These are phyloP conservation scores for Candida coquimbonensis DNA, from an alignment of 805 yeast genomes.

Conservation along the genomic window DNA sequence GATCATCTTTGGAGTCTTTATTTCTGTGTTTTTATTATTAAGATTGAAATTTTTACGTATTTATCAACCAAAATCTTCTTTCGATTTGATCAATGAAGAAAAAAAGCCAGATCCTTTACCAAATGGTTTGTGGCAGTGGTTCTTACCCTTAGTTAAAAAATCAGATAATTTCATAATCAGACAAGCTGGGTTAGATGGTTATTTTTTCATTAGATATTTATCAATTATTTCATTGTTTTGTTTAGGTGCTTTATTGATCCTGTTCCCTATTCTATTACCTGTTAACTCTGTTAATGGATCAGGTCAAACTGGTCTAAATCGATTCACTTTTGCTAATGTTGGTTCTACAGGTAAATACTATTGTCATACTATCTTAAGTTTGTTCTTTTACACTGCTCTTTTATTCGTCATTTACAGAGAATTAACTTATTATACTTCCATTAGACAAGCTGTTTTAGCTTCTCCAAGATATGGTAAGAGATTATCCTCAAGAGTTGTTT, in stretches of 20 bases:
- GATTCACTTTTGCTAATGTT: constrained; percentile 73
- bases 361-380: constrained; percentile 78
- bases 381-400: constrained; percentile 68
- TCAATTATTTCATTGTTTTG: constrained; percentile 47
- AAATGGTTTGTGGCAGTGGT: constrained; percentile 63
- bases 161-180: constrained; percentile 71
- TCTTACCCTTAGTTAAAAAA: constrained; percentile 52
- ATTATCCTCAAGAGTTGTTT: constrained; percentile 71
- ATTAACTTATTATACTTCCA: constrained; percentile 64
- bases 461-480: constrained; percentile 75
- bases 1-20: constrained; percentile 54
- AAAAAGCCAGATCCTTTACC: constrained; percentile 72
- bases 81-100: constrained; percentile 49
- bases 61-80: constrained; percentile 76
- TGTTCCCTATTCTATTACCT: constrained; percentile 72
- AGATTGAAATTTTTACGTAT: constrained; percentile 63
- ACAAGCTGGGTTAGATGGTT: constrained; percentile 93
- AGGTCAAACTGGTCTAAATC: constrained; percentile 62
- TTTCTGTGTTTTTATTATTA: constrained; percentile 54
- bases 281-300: constrained; percentile 69
- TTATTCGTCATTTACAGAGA: constrained; percentile 78
- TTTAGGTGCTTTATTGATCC: constrained; percentile 45
- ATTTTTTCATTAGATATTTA: constrained; percentile 78
- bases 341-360: constrained; percentile 55
- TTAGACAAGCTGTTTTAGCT: constrained; percentile 71